phyloP scores from a whole-genome alignment of 352 stramenopile species.

The Halophytophthora batemanensis region DNA sequence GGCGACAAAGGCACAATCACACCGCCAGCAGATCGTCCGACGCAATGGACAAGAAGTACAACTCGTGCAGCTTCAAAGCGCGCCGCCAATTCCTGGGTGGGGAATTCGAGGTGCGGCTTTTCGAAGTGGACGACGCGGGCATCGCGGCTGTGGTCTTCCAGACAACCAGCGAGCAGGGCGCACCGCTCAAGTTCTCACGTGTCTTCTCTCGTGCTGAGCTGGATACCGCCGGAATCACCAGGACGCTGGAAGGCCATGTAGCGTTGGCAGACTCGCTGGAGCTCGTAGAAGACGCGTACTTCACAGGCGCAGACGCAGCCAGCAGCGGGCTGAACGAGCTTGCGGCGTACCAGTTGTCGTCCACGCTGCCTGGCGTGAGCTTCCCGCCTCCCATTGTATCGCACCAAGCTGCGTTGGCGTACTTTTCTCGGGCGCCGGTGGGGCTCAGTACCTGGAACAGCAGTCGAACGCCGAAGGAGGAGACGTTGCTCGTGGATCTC shows the following conservation, averaged over 20 bases:
- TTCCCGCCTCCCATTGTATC: slow-evolving; percentile 57
- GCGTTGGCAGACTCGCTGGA: slow-evolving; percentile 60
- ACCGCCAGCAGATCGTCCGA: background rate
- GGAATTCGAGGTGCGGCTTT: slow-evolving; percentile 67
- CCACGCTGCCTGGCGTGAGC: slow-evolving; percentile 53
- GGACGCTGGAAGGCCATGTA: slow-evolving; percentile 65
- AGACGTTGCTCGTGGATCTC: slow-evolving; percentile 56
- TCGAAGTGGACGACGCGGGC: slow-evolving; percentile 69
- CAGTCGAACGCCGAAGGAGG: slow-evolving; percentile 24
- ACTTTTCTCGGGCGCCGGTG: slow-evolving; percentile 53
- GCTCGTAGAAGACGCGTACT: slow-evolving; percentile 64
- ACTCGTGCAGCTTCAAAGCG: slow-evolving; percentile 60
- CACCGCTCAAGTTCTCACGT: slow-evolving; percentile 59
- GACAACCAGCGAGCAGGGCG: slow-evolving; percentile 17
- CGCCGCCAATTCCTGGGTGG: slow-evolving; percentile 55
- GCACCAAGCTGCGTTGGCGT: slow-evolving; percentile 48
- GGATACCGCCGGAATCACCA: slow-evolving; percentile 35
- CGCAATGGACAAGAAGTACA: slow-evolving; percentile 44
- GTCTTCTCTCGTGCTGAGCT: slow-evolving; percentile 59
- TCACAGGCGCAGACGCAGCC: slow-evolving; percentile 45
- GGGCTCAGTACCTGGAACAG: slow-evolving; percentile 51
- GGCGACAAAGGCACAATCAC: background rate
- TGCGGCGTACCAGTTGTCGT: slow-evolving; percentile 59
- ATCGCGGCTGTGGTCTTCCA: slow-evolving; percentile 57
- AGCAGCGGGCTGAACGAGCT: slow-evolving; percentile 32